phyloP scores from a whole-genome alignment of 768 basidiomycete genomes.

The Crepidotus variabilis region DNA sequence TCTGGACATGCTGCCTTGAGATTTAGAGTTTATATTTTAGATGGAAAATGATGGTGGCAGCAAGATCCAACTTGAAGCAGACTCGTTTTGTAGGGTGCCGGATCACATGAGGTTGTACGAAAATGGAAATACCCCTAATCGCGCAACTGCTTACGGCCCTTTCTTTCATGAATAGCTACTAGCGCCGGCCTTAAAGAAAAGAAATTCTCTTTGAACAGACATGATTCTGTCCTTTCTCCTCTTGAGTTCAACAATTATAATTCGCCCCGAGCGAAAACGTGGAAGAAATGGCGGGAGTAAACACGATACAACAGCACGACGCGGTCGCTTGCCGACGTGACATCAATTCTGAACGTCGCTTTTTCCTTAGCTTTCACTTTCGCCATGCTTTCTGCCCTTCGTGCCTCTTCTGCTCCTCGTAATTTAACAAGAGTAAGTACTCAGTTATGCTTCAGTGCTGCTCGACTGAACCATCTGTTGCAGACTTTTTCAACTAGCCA shows the following conservation, averaged over 20 bases:
- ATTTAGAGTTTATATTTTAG: constrained; percentile 7
- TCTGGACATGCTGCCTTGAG: constrained; percentile 64
- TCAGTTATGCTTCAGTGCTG: background rate
- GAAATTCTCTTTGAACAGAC: no score
- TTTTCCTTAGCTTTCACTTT: background rate
- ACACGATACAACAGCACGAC: background rate
- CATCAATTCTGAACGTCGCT: background rate
- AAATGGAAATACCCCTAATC: background rate
- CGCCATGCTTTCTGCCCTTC: constrained; percentile 51
- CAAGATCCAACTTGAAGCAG: background rate
- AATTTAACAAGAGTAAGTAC: constrained; percentile 45
- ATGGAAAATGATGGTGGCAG: constrained; percentile 5
- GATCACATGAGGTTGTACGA: background rate
- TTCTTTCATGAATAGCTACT: no score
- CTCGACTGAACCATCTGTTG: constrained; percentile 1
- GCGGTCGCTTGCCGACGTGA: background rate
- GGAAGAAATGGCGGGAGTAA: background rate
- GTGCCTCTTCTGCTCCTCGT: constrained; percentile 32
- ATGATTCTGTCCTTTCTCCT: no score
- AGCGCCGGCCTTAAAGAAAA: no score
- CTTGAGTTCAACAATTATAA: no score
- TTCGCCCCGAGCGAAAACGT: no score
- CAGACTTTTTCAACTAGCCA: constrained; percentile 66
- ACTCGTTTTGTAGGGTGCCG: background rate
- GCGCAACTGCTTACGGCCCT: no score